These are phyloP conservation scores for Phytophthora aleatoria DNA, from an alignment of 352 stramenopile genomes.

Conservation along the genomic window DNA sequence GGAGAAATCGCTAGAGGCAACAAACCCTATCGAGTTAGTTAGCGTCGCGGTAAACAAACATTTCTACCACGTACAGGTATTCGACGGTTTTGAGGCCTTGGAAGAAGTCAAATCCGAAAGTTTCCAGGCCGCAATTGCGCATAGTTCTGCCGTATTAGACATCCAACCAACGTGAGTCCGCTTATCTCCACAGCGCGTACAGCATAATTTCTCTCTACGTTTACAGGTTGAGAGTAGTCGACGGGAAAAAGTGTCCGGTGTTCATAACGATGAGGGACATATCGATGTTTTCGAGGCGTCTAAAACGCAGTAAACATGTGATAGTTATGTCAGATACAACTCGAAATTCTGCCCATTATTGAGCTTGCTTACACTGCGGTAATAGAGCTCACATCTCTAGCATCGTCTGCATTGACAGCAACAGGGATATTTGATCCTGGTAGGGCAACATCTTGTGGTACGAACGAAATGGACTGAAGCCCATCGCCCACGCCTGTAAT, in stretches of 20 bases:
- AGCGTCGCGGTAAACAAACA: too few species aligned
- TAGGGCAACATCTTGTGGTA: constrained; percentile 29
- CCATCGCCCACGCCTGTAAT: constrained; percentile 29
- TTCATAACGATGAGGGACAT: constrained; percentile 31
- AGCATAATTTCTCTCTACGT: background rate
- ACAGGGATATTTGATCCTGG: constrained; percentile 31
- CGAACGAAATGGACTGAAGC: constrained; percentile 30
- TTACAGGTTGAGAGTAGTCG: constrained; percentile 35
- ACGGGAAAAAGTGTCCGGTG: constrained; percentile 28
- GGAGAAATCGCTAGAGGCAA: constrained; percentile 39
- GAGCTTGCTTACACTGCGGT: constrained; percentile 33
- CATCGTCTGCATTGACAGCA: constrained; percentile 29
- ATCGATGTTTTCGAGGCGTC: constrained; percentile 38
- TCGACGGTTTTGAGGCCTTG: constrained; percentile 25
- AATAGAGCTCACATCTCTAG: constrained; percentile 23
- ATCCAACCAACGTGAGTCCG: background rate
- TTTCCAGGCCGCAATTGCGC: constrained; percentile 45
- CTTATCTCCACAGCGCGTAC: background rate
- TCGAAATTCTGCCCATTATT: background rate
- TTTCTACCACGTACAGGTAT: constrained; percentile 34
- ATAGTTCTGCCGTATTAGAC: constrained; percentile 29
- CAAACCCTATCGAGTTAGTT: background rate
- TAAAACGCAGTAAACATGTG: constrained; percentile 2
- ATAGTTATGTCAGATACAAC: background rate
- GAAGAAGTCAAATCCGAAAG: constrained; percentile 41